Conservation (phyloP, 2,329 filamentous ascomycete species). For the Penicillium sp. region DNA sequence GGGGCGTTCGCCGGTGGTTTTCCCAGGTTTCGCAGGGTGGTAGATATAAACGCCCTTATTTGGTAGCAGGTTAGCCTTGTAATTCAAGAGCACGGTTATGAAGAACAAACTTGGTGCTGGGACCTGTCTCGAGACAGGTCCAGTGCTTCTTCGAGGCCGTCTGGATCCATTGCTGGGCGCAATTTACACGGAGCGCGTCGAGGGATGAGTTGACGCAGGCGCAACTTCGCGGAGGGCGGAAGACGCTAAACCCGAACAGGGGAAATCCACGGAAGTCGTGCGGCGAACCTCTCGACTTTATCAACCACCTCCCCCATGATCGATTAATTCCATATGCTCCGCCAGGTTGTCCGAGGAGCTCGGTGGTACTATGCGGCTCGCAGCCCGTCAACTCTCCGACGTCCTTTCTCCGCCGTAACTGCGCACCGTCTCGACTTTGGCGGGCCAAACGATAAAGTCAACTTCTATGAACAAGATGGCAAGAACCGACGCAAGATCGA, state of each 20-base stretch:
- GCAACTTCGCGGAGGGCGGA: slow-evolving; percentile 11
- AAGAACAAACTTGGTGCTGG: slow-evolving; percentile 33
- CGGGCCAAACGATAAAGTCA: slow-evolving; percentile 46
- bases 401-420: slow-evolving; percentile 37
- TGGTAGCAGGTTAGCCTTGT: slow-evolving; percentile 21
- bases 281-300: slow-evolving; percentile 11
- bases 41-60: slow-evolving; percentile 66
- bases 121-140: slow-evolving; percentile 32
- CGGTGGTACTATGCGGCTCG: slow-evolving; percentile 47
- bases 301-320: slow-evolving; percentile 34
- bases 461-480: slow-evolving; percentile 50
- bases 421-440: slow-evolving; percentile 37
- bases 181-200: slow-evolving; percentile 17
- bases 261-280: slow-evolving; percentile 30
- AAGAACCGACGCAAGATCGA: slow-evolving; percentile 43
- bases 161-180: slow-evolving; percentile 22
- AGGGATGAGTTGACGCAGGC: slow-evolving; percentile 8
- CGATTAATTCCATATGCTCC: slow-evolving; percentile 45
- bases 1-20: slow-evolving; percentile 47
- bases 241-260: slow-evolving; percentile 38
- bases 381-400: slow-evolving; percentile 35
- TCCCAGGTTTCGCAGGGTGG: slow-evolving; percentile 53
- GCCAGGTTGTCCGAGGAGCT: slow-evolving; percentile 48
- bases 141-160: slow-evolving; percentile 28
- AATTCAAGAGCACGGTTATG: neutral